Evolutionary conservation across 345 rosid genomes (phyloP), one percentile per base, ranked within the genome.

Genomic region (Aurinia saxatilis): DNA sequence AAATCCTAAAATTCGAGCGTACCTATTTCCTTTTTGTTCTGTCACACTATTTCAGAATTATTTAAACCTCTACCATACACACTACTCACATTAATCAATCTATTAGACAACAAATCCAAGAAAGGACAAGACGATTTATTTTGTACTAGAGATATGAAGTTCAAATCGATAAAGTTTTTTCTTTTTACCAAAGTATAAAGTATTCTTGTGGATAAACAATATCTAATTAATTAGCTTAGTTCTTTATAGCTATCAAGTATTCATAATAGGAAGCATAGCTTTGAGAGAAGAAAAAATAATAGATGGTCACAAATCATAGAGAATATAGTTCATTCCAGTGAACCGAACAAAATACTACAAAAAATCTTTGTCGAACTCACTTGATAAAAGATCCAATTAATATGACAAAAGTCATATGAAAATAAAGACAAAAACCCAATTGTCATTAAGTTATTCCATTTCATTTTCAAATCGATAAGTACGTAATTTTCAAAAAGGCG

Each of bases 371-470:
- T 57, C 29, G 55, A 34, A 15, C 14, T 16, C 29, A 25, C 19
- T 44, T 13, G 51, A 49, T 39, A 34, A 25, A 58, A 33, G 8
- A 40, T 67, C 52, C 66, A 59, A 60, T 33, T 15, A 42, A 59
- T 35, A 60, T 34, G 48, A 68, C 54, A 33, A 52, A 37, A 47
- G 49, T 60, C 49, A 45, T 68, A 44, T 42, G 35, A 44, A 60
- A 44, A 52, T 44, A 52, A 60, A 60, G 62, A 60, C 54, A 68
- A 34, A 67, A 45, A n/a, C 55, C 47, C 16, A 27, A 27, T 68
- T 68, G 73, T 59, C 72, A 58, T 49, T 50, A 58, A 40, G 46
- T 35, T 51, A 34, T 68, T 68, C 7, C 3, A 60, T 52, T 58
- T 51, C 54, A 44, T 60, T 51, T 68, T 60, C 54, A 59, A 51